These are phyloP conservation scores for Collybia sordida DNA, from an alignment of 768 basidiomycete species.

Conservation along the genomic window DNA sequence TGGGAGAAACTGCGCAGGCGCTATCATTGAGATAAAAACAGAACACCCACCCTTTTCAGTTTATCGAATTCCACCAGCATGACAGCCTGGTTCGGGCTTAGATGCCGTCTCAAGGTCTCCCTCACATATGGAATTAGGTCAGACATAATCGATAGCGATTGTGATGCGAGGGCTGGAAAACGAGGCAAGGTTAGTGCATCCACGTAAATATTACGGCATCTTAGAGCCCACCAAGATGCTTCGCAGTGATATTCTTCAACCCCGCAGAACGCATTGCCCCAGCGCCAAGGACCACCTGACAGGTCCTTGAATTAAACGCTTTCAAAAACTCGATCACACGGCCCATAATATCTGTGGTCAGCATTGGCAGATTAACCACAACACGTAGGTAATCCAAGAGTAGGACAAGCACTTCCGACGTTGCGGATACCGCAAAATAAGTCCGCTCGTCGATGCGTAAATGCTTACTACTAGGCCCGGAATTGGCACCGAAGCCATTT, in stretches of 20 bases:
- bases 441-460: slow-evolving; percentile 79
- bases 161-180: slow-evolving; percentile 83
- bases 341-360: slow-evolving; percentile 95
- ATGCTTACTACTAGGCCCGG: slow-evolving; percentile 47
- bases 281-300: slow-evolving; percentile 96
- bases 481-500: slow-evolving; percentile 3
- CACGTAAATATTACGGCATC: no score
- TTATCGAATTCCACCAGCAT: slow-evolving; percentile 99
- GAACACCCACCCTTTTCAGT: slow-evolving; percentile 77
- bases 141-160: slow-evolving; percentile 92
- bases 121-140: slow-evolving; percentile 94
- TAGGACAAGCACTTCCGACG: slow-evolving; percentile 68
- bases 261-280: slow-evolving; percentile 99
- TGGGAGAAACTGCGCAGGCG: not conserved
- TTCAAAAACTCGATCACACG: slow-evolving; percentile 94
- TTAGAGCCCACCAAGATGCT: slow-evolving; percentile 76
- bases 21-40: not conserved
- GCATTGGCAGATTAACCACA: slow-evolving; percentile 81
- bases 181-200: not conserved
- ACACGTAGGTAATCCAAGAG: slow-evolving; percentile 86
- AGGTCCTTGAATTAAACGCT: slow-evolving; percentile 96
- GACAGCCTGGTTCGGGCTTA: slow-evolving; percentile 92
- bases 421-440: slow-evolving; percentile 87
- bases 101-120: slow-evolving; percentile 90
- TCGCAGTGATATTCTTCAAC: slow-evolving; percentile 96